A percentile compares a stretch with the other conserved stretches of the same genome.
phyloP scores from a whole-genome alignment of 1,284 basidiomycete species.

The Ustilago xerochloae region DNA sequence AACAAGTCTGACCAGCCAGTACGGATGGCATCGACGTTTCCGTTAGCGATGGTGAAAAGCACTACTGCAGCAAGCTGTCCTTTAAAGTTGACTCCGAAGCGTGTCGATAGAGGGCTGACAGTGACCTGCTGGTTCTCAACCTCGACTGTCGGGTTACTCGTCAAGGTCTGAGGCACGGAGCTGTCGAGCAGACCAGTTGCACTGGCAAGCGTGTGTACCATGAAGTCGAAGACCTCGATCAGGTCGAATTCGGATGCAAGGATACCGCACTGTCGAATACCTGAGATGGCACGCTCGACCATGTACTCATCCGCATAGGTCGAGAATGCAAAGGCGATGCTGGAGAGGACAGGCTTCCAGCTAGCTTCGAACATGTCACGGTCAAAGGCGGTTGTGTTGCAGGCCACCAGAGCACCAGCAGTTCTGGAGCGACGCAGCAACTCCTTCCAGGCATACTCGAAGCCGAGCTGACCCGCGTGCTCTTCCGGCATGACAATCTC shows the following conservation, averaged over 20 bases:
- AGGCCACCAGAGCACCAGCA: slow-evolving; percentile 82
- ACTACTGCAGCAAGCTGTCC: slow-evolving; percentile 96
- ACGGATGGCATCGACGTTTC: slow-evolving; percentile 91
- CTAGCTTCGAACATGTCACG: slow-evolving; percentile 88
- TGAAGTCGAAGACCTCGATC: slow-evolving; percentile 95
- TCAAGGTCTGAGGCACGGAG: slow-evolving; percentile 65
- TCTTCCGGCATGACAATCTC: slow-evolving; percentile 99
- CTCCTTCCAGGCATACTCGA: slow-evolving; percentile 99
- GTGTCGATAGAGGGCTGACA: slow-evolving; percentile 89
- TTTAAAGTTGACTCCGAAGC: slow-evolving; percentile 94
- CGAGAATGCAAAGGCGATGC: slow-evolving; percentile 76
- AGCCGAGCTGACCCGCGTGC: slow-evolving; percentile 94
- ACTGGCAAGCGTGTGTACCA: slow-evolving; percentile 81
- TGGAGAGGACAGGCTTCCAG: slow-evolving; percentile 90
- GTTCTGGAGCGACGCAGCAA: slow-evolving; percentile 83
- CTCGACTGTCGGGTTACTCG: slow-evolving; percentile 88
- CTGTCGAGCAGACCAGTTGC: slow-evolving; percentile 59
- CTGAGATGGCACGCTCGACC: slow-evolving; percentile 91
- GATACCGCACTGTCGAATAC: slow-evolving; percentile 94
- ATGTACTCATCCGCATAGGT: slow-evolving; percentile 96
- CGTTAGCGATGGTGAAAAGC: slow-evolving; percentile 96
- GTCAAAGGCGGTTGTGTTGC: slow-evolving; percentile 84
- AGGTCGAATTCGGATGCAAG: slow-evolving; percentile 88
- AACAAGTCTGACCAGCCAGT: slow-evolving; percentile 92
- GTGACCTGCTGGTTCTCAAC: slow-evolving; percentile 90